Percentiles rank a stretch among this genome's conserved stretches.
Evolutionary conservation across 2,329 filamentous ascomycete genomes (phyloP).

Genomic region (Aspergillus spinulosporus): DNA sequence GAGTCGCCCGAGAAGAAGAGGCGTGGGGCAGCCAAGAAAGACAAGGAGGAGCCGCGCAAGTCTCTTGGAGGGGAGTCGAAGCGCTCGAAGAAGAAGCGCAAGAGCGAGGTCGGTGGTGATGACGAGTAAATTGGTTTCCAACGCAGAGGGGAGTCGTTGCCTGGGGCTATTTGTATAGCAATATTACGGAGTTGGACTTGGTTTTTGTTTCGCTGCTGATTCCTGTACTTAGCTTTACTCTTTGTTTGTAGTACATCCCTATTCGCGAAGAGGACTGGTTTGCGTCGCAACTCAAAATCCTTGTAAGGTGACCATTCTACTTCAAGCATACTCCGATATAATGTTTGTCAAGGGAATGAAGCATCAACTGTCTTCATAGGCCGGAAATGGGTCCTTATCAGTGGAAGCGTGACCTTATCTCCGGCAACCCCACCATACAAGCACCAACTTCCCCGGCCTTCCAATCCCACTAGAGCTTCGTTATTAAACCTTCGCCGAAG

Average conservation of each 20-base stretch:
- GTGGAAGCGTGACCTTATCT: constrained; percentile 17
- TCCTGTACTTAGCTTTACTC: background rate
- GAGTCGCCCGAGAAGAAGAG: constrained; percentile 39
- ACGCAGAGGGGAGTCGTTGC: background rate
- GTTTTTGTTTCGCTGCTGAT: constrained; percentile 4
- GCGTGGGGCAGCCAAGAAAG: constrained; percentile 26
- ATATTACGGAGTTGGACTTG: constrained; percentile 10
- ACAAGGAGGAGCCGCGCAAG: constrained; percentile 34
- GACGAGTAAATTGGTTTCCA: constrained; percentile 24
- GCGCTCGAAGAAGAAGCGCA: constrained; percentile 49
- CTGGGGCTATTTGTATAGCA: constrained; percentile 2
- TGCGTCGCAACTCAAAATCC: background rate
- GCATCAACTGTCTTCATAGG: constrained; percentile 13
- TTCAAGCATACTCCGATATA: too few relatives aligned
- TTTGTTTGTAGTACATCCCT: background rate
- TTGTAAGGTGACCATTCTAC: background rate
- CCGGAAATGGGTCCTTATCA: constrained; percentile 20
- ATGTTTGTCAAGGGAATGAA: constrained; percentile 10
- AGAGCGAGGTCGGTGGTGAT: constrained; percentile 41
- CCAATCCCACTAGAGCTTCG: constrained; percentile 9
- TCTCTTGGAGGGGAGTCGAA: constrained; percentile 34
- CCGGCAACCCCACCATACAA: constrained; percentile 18
- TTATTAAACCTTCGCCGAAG: constrained; percentile 12
- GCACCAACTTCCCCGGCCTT: constrained; percentile 18
- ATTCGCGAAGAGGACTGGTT: background rate